A percentile compares a stretch with the other conserved stretches of the same genome.
phyloP scores from a whole-genome alignment of 2,329 filamentous ascomycete genomes.

The Thielaviopsis ethacetica region DNA sequence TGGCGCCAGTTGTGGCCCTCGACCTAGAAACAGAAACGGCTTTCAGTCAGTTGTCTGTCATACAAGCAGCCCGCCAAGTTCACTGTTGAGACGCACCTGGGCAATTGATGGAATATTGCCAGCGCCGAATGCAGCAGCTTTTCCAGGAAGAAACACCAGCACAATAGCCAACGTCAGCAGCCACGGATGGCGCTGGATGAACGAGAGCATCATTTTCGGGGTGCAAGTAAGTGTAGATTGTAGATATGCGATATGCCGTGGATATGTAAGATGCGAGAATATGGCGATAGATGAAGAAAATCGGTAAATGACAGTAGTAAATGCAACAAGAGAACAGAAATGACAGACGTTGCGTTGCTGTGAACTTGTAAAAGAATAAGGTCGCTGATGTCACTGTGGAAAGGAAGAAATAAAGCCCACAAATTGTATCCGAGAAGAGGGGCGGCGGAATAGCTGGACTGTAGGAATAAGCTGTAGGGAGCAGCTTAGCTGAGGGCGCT shows the following conservation, averaged over 20 bases:
- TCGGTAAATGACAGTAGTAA: neutral
- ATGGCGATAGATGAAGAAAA: neutral
- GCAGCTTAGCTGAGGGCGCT: neutral
- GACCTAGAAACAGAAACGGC: slow-evolving; percentile 23
- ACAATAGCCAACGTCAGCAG: slow-evolving; percentile 37
- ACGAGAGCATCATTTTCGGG: slow-evolving; percentile 30
- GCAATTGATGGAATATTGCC: slow-evolving; percentile 55
- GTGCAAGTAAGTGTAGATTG: neutral
- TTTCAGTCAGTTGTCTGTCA: neutral
- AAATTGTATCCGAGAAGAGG: neutral
- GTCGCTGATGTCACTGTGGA: neutral
- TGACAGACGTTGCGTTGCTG: too few species aligned
- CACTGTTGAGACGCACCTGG: slow-evolving; percentile 19
- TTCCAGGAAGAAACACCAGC: slow-evolving; percentile 39
- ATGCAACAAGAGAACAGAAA: too few species aligned
- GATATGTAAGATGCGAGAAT: neutral
- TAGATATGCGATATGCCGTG: neutral
- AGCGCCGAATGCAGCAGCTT: slow-evolving; percentile 47
- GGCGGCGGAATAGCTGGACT: neutral
- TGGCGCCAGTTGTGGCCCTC: slow-evolving; percentile 56
- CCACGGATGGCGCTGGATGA: slow-evolving; percentile 31
- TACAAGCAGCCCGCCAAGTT: neutral
- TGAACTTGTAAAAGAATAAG: neutral
- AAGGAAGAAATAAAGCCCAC: neutral
- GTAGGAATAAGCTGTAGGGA: neutral